Conservation (phyloP, 2,329 filamentous ascomycete genomes). For the Erysiphe pulchra region DNA sequence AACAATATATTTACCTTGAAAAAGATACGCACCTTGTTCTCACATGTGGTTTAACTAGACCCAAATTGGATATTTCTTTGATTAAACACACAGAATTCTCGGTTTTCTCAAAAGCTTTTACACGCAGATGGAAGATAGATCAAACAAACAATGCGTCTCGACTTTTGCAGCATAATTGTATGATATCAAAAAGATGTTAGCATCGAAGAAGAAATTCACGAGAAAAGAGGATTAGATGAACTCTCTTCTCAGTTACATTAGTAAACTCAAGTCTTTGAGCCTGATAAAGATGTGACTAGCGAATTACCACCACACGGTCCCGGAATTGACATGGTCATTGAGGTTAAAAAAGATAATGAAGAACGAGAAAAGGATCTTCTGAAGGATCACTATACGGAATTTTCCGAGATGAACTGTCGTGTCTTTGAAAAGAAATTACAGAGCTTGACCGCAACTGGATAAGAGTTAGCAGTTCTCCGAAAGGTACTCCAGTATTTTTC, state of each 20-base stretch:
- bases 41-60: background rate
- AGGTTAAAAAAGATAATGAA: too few species aligned
- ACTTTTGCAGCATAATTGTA: background rate
- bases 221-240: too few species aligned
- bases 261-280: background rate
- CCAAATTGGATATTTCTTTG: background rate
- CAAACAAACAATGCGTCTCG: background rate
- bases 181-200: conserved; percentile 1
- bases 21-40: background rate
- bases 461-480: too few species aligned
- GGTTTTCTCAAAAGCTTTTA: background rate
- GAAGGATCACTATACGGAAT: too few species aligned
- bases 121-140: background rate
- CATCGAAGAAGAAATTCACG: background rate
- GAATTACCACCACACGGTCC: too few species aligned
- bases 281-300: background rate
- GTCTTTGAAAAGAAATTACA: too few species aligned
- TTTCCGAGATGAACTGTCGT: too few species aligned
- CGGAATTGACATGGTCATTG: too few species aligned
- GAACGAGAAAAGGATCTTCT: too few species aligned
- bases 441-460: too few species aligned
- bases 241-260: background rate
- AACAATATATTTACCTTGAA: background rate
- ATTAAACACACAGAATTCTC: background rate
- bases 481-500: too few species aligned